Base-by-base conservation (phyloP, 2,329 filamentous ascomycete species). In the Sordariomycetes sp. region DNA sequence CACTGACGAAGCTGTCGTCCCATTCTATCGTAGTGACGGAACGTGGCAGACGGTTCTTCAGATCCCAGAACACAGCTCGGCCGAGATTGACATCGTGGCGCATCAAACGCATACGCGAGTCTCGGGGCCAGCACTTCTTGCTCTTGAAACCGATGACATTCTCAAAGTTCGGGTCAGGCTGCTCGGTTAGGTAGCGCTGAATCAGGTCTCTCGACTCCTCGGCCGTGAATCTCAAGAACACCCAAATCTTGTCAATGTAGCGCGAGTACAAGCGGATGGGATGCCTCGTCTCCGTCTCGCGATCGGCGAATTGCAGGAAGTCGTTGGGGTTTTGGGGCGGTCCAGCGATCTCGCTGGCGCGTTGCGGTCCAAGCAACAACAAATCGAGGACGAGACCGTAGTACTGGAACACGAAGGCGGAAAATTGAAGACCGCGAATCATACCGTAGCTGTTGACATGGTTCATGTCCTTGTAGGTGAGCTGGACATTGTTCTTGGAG, bases 401-500 rank as follows among this genome's bases (percentile, higher is more conserved):
- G 69, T 88, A 98, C 55, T 98, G 92, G 72, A 98, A 98, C 16
- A 98, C 92, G 42, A 98, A 98, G 0, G 86, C 92, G 2, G 92
- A 95, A 63, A 98, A 98, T 46, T 98, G 93, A 12, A 98, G 72
- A 46, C 93, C 92, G 50, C 92, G 86, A 49, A 98, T 95, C 82
- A 98, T 84, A 46, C 92, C 92, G 54, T 96, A 98, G 54, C 86
- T 93, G 63, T 98, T 98, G 54, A 93, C 92, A 52, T 98, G 92
- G 53, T 95, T 96, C 92, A 98, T 98, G 49, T 98, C 92, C 66
- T 98, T 98, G 70, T 98, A 98, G 42, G 93, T 95, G 42, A 98
- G 74, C 56, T 95, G 90, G 10, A 98, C 92, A 53, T 98, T 98
- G 69, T 98, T 98, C 75, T 98, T 98, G 24, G 90, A 87, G 2